These are phyloP conservation scores for Spergularia azorica DNA, from an alignment of 179 eudicot species.

Conservation along the genomic window DNA sequence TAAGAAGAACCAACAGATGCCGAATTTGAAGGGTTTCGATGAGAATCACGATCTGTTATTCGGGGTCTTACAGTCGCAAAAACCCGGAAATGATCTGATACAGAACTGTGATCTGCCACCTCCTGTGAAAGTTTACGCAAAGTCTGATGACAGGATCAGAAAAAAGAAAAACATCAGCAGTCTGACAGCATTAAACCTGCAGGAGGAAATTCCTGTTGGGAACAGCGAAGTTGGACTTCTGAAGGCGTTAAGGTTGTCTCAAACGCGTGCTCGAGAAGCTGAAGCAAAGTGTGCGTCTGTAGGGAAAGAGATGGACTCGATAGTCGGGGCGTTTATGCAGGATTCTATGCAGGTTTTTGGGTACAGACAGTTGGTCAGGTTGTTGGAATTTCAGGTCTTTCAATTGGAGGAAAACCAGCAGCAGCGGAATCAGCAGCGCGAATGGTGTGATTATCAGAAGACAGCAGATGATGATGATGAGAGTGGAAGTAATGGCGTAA, in stretches of 20 bases:
- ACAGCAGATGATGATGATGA: constrained; percentile 23
- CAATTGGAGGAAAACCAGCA: constrained; percentile 16
- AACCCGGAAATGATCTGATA: constrained; percentile 35
- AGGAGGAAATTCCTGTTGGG: constrained; percentile 12
- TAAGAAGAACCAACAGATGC: constrained; percentile 18
- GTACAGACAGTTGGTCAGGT: constrained; percentile 42
- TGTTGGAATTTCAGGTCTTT: constrained; percentile 45
- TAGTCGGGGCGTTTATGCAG: constrained; percentile 34
- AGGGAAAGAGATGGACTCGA: constrained; percentile 39
- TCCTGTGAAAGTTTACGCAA: constrained; percentile 27
- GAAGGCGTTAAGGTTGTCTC: constrained; percentile 59
- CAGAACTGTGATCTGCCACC: constrained; percentile 45
- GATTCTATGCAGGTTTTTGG: constrained; percentile 49
- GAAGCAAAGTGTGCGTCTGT: constrained; percentile 39
- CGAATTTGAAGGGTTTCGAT: constrained; percentile 18
- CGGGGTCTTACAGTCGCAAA: constrained; percentile 22
- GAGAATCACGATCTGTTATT: constrained; percentile 21
- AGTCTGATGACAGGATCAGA: constrained; percentile 19
- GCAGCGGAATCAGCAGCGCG: neutral
- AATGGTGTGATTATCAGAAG: neutral
- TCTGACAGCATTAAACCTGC: constrained; percentile 5
- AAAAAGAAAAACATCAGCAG: constrained; percentile 15
- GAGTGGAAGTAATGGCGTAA: constrained; percentile 22
- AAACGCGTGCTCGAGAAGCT: constrained; percentile 72
- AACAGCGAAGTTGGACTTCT: constrained; percentile 42